Conservation (phyloP, 306 rosid species). For the Rubus parviflorus region DNA sequence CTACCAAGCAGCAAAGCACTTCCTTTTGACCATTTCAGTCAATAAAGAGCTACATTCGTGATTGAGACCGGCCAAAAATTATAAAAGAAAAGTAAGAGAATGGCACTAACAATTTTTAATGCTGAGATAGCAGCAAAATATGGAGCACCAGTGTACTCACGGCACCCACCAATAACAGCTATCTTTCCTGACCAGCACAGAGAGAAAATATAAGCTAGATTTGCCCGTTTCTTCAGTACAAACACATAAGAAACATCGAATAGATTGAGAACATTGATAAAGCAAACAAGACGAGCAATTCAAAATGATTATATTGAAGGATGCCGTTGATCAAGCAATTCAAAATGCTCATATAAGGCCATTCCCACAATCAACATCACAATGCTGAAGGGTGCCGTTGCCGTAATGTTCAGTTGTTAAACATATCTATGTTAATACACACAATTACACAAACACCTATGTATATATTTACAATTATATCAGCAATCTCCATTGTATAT, state of each 20-base stretch:
- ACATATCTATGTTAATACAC: not conserved
- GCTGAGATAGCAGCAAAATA: slow-evolving; percentile 96
- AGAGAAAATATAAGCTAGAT: slow-evolving; percentile 13
- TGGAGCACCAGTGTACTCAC: slow-evolving; percentile 98
- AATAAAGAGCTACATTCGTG: slow-evolving; percentile 8
- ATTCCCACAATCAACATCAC: slow-evolving; percentile 6
- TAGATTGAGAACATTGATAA: not conserved
- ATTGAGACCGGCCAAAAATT: not conserved
- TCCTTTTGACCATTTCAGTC: not conserved
- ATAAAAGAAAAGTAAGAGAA: not conserved
- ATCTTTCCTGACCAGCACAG: slow-evolving; percentile 65
- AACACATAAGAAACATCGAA: slow-evolving; percentile 1
- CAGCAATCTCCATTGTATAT: not conserved
- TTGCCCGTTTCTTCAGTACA: slow-evolving; percentile 9
- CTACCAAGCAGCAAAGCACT: slow-evolving; percentile 2
- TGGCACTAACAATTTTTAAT: slow-evolving; percentile 64
- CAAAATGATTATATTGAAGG: not conserved
- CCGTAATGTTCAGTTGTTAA: not conserved
- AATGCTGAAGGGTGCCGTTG: not conserved
- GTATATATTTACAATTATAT: not conserved
- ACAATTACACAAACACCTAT: not conserved
- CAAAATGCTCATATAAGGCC: not conserved
- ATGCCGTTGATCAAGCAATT: not conserved
- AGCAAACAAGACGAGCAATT: not conserved
- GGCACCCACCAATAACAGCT: slow-evolving; percentile 96